Conservation (phyloP, 2,329 filamentous ascomycete genomes). For the Blastomyces parvus region DNA sequence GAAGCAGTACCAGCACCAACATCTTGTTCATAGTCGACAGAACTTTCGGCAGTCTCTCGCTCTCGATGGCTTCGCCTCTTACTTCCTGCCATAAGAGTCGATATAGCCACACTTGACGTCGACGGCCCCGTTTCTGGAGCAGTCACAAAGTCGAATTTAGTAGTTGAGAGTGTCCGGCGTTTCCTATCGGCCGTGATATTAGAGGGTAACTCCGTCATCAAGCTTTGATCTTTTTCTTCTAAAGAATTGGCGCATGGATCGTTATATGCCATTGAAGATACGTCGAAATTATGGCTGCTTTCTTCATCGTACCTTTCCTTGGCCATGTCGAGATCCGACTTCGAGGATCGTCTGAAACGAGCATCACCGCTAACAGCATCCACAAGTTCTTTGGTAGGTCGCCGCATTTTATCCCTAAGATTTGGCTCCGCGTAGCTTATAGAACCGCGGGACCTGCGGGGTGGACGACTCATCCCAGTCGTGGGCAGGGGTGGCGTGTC, state of each 20-base stretch:
- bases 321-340: conserved; percentile 25
- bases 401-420: conserved; percentile 71
- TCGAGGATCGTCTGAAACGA: conserved; percentile 37
- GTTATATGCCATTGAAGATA: conserved; percentile 12
- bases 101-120: conserved; percentile 16
- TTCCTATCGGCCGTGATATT: conserved; percentile 25
- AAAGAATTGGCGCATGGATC: conserved; percentile 18
- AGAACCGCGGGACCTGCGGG: conserved; percentile 55
- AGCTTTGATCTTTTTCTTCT: conserved; percentile 12
- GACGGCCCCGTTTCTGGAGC: conserved; percentile 10
- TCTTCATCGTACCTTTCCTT: conserved; percentile 2
- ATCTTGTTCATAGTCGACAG: background rate
- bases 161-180: conserved; percentile 23
- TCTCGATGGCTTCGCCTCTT: conserved; percentile 17
- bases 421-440: conserved; percentile 79
- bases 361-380: conserved; percentile 62
- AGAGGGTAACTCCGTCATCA: conserved; percentile 16
- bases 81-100: conserved; percentile 15
- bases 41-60: background rate
- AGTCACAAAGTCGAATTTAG: conserved; percentile 12
- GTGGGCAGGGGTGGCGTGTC: conserved; percentile 20
- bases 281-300: conserved; percentile 1
- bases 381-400: conserved; percentile 64
- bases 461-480: conserved; percentile 41
- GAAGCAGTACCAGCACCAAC: conserved; percentile 2